Evolutionary conservation across 495 filamentous ascomycete genomes (phyloP).

Genomic region (Podospora conica): DNA sequence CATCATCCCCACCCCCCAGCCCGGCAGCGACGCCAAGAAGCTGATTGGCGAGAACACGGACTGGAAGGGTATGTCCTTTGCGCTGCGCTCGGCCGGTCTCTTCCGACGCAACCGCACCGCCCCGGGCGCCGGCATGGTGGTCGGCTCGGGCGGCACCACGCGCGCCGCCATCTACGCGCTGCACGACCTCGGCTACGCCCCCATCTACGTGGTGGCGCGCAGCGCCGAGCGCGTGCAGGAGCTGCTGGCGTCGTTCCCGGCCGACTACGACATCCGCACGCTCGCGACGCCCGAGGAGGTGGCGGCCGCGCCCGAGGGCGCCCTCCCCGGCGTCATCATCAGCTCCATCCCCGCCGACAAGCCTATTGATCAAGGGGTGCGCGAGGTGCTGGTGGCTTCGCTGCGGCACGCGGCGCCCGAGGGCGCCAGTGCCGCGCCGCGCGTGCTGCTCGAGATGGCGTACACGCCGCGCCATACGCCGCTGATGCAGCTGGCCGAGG

Average conservation of each 20-base stretch:
- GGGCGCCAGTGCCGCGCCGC: constrained; percentile 36
- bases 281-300: constrained; percentile 50
- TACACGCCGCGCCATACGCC: constrained; percentile 83
- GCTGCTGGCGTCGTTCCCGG: constrained; percentile 67
- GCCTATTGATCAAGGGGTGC: constrained; percentile 68
- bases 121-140: constrained; percentile 56
- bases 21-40: constrained; percentile 31
- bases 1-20: constrained; percentile 49
- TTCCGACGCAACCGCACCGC: constrained; percentile 28
- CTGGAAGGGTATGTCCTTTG: constrained; percentile 85
- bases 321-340: constrained; percentile 65
- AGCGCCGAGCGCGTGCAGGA: constrained; percentile 57
- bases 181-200: constrained; percentile 71
- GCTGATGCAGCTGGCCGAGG: constrained; percentile 76
- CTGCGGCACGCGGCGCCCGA: constrained; percentile 46
- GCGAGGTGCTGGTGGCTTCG: constrained; percentile 57
- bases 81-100: constrained; percentile 68
- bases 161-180: constrained; percentile 88
- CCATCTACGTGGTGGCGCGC: constrained; percentile 83
- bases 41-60: constrained; percentile 91
- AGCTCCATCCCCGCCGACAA: constrained; percentile 87
- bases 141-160: constrained; percentile 88
- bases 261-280: constrained; percentile 64
- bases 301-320: constrained; percentile 32
- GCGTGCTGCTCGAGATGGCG: constrained; percentile 88